Evolutionary conservation across 129 eudicot species (phyloP).

Genomic region (Chrysanthemum lavandulifolium): DNA sequence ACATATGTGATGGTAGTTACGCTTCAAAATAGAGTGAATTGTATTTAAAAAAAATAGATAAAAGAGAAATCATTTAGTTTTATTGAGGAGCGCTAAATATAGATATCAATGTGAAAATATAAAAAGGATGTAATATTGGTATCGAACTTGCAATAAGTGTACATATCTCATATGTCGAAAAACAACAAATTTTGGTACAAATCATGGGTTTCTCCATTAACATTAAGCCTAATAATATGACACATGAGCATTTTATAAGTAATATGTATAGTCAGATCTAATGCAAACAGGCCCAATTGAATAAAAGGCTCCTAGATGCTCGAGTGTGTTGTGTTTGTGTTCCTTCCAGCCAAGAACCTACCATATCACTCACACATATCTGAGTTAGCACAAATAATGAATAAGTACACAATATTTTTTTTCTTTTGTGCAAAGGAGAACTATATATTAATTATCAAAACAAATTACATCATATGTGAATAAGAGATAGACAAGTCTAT

Average conservation of each 20-base stretch:
- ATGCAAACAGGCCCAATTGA: neutral
- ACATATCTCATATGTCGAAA: too few relatives aligned
- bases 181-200: too few relatives aligned
- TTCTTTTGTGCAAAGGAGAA: too few relatives aligned
- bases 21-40: conserved; percentile 13
- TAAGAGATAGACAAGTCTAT: too few relatives aligned
- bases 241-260: neutral
- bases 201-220: neutral
- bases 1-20: neutral
- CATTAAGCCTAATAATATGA: neutral
- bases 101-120: neutral
- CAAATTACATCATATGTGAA: too few relatives aligned
- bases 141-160: conserved; percentile 56
- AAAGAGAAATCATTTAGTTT: conserved; percentile 3
- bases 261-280: neutral
- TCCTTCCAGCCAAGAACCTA: too few relatives aligned
- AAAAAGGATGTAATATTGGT: conserved; percentile 7
- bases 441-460: too few relatives aligned
- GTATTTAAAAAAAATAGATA: neutral
- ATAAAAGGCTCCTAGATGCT: too few relatives aligned
- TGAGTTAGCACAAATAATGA: too few relatives aligned
- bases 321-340: too few relatives aligned
- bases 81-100: neutral
- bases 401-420: too few relatives aligned
- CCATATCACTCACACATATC: too few relatives aligned